Evolutionary conservation across 305 asterid species (phyloP), one percentile per base, ranked within the genome.

Genomic region (Fraxinus baroniana): DNA sequence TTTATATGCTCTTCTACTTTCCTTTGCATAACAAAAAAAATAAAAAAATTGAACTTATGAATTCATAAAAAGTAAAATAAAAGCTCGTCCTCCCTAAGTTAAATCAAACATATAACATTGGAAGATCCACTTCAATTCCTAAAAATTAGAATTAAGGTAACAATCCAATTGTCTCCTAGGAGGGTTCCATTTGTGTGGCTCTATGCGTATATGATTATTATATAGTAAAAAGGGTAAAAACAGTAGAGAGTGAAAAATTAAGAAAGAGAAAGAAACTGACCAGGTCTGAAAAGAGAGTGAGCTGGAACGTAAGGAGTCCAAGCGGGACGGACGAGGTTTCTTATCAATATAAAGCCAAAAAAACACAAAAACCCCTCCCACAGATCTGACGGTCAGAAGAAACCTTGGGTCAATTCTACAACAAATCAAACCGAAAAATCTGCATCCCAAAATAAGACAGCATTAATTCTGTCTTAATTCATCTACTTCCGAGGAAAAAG

Each of bases 241-340:
- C 8, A 28, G 46, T 9, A 44, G 22, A 74, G 20, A 64, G 74
- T 46, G 41, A 75, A 33, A 68, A 28, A 68, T 28, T 7, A 30
- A 35, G 76, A 77, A 15, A 78, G 81, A 70, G 68, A 68, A 3
- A 80, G 85, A 72, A 24, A 81, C 86, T 78, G 84, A 83, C 90
- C 88, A 83, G 87, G 76, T 85, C 60, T 7, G 83, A 77, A 80
- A 81, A 81, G 74, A 6, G 26, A 79, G 81, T 85, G 88, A 87
- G 86, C 76, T 80, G 90, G 87, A 87, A 78, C 49, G 39, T 30
- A 28, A 52, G 30, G 72, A 83, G 85, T 83, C 88, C 88, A 85
- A 83, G 76, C 81, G 82, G 85, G 84, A 80, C 49, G 79, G 83
- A 66, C 70, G 75, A 78, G 83, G 84, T 22, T 32, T 60, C 71